phyloP scores from a whole-genome alignment of 495 filamentous ascomycete species.

The Oleoguttula mirabilis region DNA sequence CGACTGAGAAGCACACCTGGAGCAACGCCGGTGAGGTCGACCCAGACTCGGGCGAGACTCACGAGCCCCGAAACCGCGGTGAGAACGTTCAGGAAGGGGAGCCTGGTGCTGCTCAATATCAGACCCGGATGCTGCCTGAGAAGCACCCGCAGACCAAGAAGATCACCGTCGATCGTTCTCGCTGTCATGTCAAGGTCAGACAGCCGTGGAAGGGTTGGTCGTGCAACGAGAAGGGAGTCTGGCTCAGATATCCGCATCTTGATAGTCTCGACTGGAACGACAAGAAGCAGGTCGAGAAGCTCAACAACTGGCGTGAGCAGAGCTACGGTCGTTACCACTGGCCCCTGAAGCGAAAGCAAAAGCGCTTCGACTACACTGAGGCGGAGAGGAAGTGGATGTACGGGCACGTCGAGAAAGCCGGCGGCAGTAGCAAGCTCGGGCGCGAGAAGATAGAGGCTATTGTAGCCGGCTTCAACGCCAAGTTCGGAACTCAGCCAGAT shows the following conservation, averaged over 20 bases:
- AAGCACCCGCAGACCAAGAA: constrained; percentile 26
- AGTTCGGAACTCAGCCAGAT: too few relatives aligned
- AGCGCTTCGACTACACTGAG: neutral
- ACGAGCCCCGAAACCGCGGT: constrained; percentile 8
- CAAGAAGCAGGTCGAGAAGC: neutral
- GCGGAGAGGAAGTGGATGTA: neutral
- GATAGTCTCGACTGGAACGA: constrained; percentile 3
- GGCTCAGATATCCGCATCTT: neutral
- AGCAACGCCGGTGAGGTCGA: constrained; percentile 2
- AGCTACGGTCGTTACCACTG: neutral
- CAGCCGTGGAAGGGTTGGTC: constrained; percentile 1
- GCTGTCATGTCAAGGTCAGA: neutral
- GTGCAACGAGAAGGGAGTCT: constrained; percentile 1
- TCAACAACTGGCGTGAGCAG: constrained; percentile 11
- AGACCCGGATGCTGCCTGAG: neutral
- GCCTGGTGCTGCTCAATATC: neutral
- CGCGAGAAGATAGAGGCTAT: too few relatives aligned
- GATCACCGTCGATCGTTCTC: constrained; percentile 4
- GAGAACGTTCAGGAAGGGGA: constrained; percentile 7
- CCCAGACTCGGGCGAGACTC: neutral
- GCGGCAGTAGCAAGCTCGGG: too few relatives aligned
- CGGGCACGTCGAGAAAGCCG: neutral
- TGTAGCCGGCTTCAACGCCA: too few relatives aligned
- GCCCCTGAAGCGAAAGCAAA: neutral
- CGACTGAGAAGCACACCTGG: neutral